Base-by-base conservation (phyloP, 106 monocot genomes). In the Chionographis japonica region DNA sequence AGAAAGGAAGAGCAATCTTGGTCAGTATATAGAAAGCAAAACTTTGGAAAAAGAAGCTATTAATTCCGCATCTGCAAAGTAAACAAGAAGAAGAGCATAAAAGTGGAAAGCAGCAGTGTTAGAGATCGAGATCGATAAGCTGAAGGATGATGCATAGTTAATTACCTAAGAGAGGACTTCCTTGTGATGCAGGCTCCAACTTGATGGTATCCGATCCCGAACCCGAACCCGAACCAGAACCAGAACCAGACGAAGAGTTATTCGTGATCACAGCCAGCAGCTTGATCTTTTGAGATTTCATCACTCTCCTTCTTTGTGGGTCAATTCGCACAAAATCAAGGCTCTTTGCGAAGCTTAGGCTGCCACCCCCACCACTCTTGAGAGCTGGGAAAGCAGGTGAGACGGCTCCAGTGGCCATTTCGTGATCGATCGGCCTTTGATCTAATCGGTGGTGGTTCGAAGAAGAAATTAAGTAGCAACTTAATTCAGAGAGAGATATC, bases 151-250 rank as follows among this genome's bases (percentile, higher is more conserved):
- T 89, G 27, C 27, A 27, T 27, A 1, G 27, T 27, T 27, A 27
- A 27, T 27, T 27, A 98, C 98, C 98, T 71, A 98, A 80, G 36
- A 98, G 90, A 56, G 92, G 90, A 59, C 87, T 98, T 77, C 98
- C 90, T 58, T 93, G 83, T 10, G 93, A 85, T 65, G 87, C 79
- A 12, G 87, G 85, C 70, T 81, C 70, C 58, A 98, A 40, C 65
- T 98, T 83, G 12, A 78, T 79, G 4, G 80, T 93, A 42, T 93
- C 46, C 8, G 46, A 46, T 10, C 46, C 46, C 46, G 27, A 27
- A 27, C 27, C 97, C 11, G 92, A 84, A 12, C n/a, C 46, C 8
- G 46, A 46, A 0, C 46, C 46, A 0, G 27, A 27, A 27, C 27
- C 97, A 8, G 92, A 84, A 12, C 89, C 92, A 11, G 97, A 78